Base-by-base conservation (phyloP, 2,329 filamentous ascomycete genomes). In the Penicillium sp. region DNA sequence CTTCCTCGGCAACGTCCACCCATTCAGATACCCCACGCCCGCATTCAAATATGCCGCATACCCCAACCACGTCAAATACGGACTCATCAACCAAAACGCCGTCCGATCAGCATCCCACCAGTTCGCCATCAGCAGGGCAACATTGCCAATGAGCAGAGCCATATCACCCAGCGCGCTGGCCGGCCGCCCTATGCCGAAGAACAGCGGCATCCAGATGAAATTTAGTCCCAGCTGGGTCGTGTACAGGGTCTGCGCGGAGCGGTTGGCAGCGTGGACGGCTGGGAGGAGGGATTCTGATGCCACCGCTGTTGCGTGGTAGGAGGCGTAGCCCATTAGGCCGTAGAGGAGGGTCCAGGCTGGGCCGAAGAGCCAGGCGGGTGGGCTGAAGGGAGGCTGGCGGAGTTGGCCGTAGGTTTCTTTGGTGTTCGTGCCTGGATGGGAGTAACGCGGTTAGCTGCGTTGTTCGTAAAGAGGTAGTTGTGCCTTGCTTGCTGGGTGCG, bases 131-230 rank as follows among this genome's bases (percentile, higher is more conserved):
- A 97, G 77, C 67, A 92, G 93, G 6, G 83, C 85, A 50, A 91
- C 90, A 33, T 89, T 79, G 9, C 89, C 91, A 0, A 89, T 81
- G 9, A 97, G 81, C 0, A 87, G 83, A 31, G 90, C 77, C 52
- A 96, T 88, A 73, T 97, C 91, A 31, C 83, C 83, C 6, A 91
- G 86, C 3, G 93, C 92, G 70, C 87, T 85, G 54, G 89, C 82
- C 1, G 92, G 92, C 16, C 86, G 85, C 64, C 88, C 87, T 52
- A 89, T 72, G n/a, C 85, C 83, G 73, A 96, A 97, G 83, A 97
- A 97, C 11, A 97, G 83, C 13, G 94, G 94, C 85, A 92, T 97
- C 91, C 91, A 98, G 55, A 89, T 76, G 33, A 96, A 81, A 74
- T 97, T 97, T 53, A 97, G 82, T 11, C 84, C 90, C 6, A 97